Evolutionary conservation across 805 yeast genomes (phyloP), one percentile per base, ranked within the genome.

Genomic region (Starmerella stellata): DNA sequence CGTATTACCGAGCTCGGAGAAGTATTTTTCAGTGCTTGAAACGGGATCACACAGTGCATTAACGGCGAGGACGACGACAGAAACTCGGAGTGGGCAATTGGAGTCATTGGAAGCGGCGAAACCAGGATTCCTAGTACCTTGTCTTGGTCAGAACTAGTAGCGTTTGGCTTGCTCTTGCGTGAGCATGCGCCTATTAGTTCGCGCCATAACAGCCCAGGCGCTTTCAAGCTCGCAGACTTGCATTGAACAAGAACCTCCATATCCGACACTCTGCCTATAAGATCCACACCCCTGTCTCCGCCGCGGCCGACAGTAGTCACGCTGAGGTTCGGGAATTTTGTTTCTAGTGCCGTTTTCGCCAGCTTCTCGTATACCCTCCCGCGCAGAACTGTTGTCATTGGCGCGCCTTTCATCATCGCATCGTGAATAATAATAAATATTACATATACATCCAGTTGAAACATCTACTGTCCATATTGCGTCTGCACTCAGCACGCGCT

Each of bases 281-380:
- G 36, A 18, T 43, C 46, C 5, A 43, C 35, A 25, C 46, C 46
- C 27, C 46, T 36, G 32, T 43, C 46, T 11, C 44, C 44, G 30
- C 38, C 33, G 15, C 28, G 15, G 19, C 46, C 46, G 3, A 43
- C 46, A 14, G 21, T 38, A 38, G 19, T 41, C 46, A 31, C 7
- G 5, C 5, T 8, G 16, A 14, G 13, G 3, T 21, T 16, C 5
- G n/a, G 23, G 23, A 38, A 25, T 18, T 31, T 16, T 13, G 27
- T 23, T 8, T 33, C 21, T 19, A 43, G 30, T 14, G 37, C 42
- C 15, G 17, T 5, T 19, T 20, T 24, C 3, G 44, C 28, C 4
- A 35, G 15, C 4, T 19, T 17, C 20, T 42, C 45, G 36, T 42
- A 42, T 23, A 36, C 8, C 16, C 30, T 19, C 14, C 44, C 45